Percentiles rank a stretch among this genome's conserved stretches.
These are phyloP conservation scores for Nevesoporus exiguus DNA, from an alignment of 768 basidiomycete species.

Conservation along the genomic window DNA sequence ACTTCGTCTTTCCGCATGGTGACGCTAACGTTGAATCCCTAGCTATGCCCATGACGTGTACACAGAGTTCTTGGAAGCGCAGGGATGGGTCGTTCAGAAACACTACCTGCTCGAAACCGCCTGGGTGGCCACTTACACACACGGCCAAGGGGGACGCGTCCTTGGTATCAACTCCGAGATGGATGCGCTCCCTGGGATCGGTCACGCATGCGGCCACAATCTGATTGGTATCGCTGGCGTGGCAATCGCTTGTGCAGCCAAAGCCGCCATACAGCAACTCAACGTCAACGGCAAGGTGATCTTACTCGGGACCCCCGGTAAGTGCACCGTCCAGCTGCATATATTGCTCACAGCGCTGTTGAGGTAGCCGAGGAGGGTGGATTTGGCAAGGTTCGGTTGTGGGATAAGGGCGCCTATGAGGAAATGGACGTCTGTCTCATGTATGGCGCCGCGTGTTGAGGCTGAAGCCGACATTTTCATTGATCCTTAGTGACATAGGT, in stretches of 20 bases:
- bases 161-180: constrained; percentile 80
- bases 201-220: constrained; percentile 82
- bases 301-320: constrained; percentile 77
- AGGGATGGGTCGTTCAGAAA: constrained; percentile 61
- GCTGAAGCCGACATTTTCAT: not conserved
- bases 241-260: constrained; percentile 67
- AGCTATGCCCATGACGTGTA: constrained; percentile 72
- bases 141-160: constrained; percentile 63
- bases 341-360: not conserved
- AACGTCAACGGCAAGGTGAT: constrained; percentile 66
- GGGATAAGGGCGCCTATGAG: constrained; percentile 69
- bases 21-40: constrained; percentile 1
- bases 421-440: constrained; percentile 78
- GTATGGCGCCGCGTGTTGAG: constrained; percentile 33
- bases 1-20: not conserved
- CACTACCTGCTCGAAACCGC: constrained; percentile 69
- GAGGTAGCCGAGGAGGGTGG: constrained; percentile 73
- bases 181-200: constrained; percentile 58
- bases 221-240: constrained; percentile 76
- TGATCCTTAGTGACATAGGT: constrained; percentile 42
- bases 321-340: not conserved
- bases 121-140: constrained; percentile 69
- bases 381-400: constrained; percentile 65
- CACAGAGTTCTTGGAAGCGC: constrained; percentile 60
- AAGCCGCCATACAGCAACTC: constrained; percentile 56